Conservation (phyloP, 805 yeast species). For the Monosporozyma aquatica region DNA sequence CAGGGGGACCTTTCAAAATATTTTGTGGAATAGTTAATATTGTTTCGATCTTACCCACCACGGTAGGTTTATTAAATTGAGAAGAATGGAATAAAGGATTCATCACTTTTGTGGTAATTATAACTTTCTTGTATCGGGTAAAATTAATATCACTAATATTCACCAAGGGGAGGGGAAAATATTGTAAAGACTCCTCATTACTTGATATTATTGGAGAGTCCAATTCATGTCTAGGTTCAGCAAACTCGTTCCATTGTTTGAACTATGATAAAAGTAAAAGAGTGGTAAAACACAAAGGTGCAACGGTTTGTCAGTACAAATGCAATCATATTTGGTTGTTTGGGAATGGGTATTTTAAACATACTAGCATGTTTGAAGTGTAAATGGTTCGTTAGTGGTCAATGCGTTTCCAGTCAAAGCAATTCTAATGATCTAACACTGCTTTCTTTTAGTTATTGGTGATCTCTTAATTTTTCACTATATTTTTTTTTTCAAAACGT, state of each 20-base stretch:
- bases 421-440: too few relatives aligned
- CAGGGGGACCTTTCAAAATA: not conserved
- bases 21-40: conserved; percentile 6
- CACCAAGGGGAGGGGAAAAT: conserved; percentile 27
- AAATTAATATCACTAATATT: conserved; percentile 15
- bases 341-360: too few relatives aligned
- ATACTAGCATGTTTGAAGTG: conserved; percentile 3
- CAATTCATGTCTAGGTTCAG: conserved; percentile 40
- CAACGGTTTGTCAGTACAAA: conserved; percentile 3
- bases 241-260: conserved; percentile 42
- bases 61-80: conserved; percentile 5
- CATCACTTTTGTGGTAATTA: conserved; percentile 22
- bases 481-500: too few relatives aligned
- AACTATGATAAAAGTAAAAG: conserved; percentile 29
- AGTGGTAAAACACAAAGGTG: too few relatives aligned
- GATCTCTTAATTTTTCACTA: too few relatives aligned
- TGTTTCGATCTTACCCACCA: conserved; percentile 15
- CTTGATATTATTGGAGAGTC: conserved; percentile 24
- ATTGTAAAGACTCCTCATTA: conserved; percentile 20
- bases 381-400: not conserved
- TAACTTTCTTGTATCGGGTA: conserved; percentile 10
- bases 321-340: too few relatives aligned
- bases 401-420: too few relatives aligned
- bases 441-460: too few relatives aligned
- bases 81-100: conserved; percentile 22